Evolutionary conservation across 2,329 filamentous ascomycete species (phyloP).

Genomic region (Aureobasidium sp.): DNA sequence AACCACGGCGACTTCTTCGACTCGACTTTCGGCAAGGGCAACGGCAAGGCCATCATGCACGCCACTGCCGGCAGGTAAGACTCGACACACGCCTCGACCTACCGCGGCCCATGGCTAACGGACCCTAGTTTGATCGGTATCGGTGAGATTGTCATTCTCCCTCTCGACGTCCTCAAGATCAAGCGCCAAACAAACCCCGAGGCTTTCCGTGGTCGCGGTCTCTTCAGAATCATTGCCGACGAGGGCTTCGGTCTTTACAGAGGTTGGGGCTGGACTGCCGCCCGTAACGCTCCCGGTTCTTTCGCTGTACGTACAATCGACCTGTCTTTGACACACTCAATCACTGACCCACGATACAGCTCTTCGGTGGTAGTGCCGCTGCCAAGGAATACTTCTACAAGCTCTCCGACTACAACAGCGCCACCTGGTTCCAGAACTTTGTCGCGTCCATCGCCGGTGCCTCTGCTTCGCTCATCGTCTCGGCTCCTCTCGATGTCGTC

Average conservation of each 20-base stretch:
- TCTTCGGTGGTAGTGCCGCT: constrained; percentile 94
- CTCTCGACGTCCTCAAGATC: constrained; percentile 96
- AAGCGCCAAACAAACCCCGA: constrained; percentile 99
- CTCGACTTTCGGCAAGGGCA: constrained; percentile 85
- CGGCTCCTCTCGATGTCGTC: constrained; percentile 93
- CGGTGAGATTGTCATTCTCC: constrained; percentile 90
- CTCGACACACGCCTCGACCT: not conserved
- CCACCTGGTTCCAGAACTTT: constrained; percentile 93
- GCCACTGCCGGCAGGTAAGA: constrained; percentile 80
- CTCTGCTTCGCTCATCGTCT: constrained; percentile 88
- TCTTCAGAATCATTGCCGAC: constrained; percentile 81
- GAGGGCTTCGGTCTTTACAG: constrained; percentile 94
- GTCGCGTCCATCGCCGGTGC: constrained; percentile 92
- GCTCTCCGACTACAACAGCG: constrained; percentile 89
- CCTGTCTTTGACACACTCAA: not conserved
- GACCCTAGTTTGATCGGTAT: constrained; percentile 74
- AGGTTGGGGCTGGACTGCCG: constrained; percentile 95
- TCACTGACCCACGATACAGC: constrained; percentile 38
- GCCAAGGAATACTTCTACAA: constrained; percentile 94
- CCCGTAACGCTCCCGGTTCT: constrained; percentile 90
- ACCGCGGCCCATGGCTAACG: not conserved
- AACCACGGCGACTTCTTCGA: constrained; percentile 82
- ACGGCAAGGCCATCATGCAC: constrained; percentile 96
- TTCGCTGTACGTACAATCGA: constrained; percentile 65
- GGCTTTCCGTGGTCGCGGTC: constrained; percentile 86